Conservation (phyloP, 768 basidiomycete genomes). For the Mycena chlorophos region DNA sequence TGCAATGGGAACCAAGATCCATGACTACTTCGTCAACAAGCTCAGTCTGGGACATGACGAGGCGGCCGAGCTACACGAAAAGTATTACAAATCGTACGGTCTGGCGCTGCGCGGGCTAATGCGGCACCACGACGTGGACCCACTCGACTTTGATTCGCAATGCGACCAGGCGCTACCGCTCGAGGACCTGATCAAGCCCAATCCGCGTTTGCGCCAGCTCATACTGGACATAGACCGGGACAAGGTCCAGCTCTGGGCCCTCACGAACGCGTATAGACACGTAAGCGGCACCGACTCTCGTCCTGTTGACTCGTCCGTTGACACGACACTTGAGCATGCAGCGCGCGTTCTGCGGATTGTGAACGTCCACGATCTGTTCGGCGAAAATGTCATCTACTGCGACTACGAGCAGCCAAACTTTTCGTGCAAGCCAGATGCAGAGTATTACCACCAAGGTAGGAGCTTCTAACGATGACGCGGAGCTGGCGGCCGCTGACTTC, state of each 20-base stretch:
- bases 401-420: constrained; percentile 70
- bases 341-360: constrained; percentile 76
- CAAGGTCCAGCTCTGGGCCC: constrained; percentile 79
- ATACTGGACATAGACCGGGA: constrained; percentile 77
- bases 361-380: constrained; percentile 68
- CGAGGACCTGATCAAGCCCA: constrained; percentile 72
- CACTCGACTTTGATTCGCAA: constrained; percentile 78
- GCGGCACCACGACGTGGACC: constrained; percentile 77
- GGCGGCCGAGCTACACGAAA: constrained; percentile 65
- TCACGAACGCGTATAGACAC: constrained; percentile 81
- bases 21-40: constrained; percentile 74
- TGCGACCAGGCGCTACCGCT: constrained; percentile 85
- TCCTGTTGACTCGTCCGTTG: constrained; percentile 12
- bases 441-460: constrained; percentile 63
- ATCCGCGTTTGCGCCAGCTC: constrained; percentile 61
- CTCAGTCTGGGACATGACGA: constrained; percentile 70
- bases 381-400: constrained; percentile 76
- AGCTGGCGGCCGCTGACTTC: constrained; percentile 1
- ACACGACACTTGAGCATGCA: constrained; percentile 65
- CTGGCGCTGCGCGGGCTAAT: constrained; percentile 79
- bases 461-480: not conserved
- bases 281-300: constrained; percentile 41
- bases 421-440: constrained; percentile 77
- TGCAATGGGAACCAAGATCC: constrained; percentile 78
- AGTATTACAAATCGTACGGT: constrained; percentile 81